Evolutionary conservation across 192 early-diverging fungal genomes (phyloP), one percentile per base, ranked within the genome.

Genomic region (Backusella tarrabulga): DNA sequence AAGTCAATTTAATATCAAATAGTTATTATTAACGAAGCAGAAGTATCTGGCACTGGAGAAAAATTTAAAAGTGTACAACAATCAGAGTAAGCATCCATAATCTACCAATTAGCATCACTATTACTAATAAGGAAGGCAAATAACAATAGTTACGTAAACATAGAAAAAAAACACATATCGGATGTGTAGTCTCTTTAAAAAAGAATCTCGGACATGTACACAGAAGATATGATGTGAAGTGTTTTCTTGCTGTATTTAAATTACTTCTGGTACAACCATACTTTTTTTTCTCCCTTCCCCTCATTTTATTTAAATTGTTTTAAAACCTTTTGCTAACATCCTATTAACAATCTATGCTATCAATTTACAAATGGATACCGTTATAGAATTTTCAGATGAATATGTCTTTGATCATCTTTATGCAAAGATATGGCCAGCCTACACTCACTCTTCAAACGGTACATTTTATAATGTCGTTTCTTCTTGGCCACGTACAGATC

Each of bases 391-490:
- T 19, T 76, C 88, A 46, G 93, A 94, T 84, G 82, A 88, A 9
- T 90, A 87, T 75, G 81, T 91, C 78, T 84, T 91, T 71, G 88
- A 94, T 78, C 46, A 76, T n/a, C 73, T 91, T 63, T 94, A 94
- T 80, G 68, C 80, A 50, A 76, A 81, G 40, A 63, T 63, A 2
- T 63, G 56, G 56, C 56, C 56, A 11, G 56, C 56, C 12, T 63
- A 63, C 56, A 69, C 85, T 81, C 21, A 83, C 36, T 76, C 84
- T 82, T 70, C 87, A 83, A 79, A 77, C 42, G 80, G 77, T 71
- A 77, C 84, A 32, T 44, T 69, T 15, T 54, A 83, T 2, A 68
- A 82, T n/a, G 34, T 80, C 9, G 80, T 84, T 34, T 80, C 83
- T 40, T 76, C 81, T 1, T 73, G 87, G 35, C 76, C 87, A 15